A percentile compares a stretch with the other conserved stretches of the same genome.
These are phyloP conservation scores for Xylariales sp. DNA, from an alignment of 2,329 filamentous ascomycete genomes.

Conservation along the genomic window DNA sequence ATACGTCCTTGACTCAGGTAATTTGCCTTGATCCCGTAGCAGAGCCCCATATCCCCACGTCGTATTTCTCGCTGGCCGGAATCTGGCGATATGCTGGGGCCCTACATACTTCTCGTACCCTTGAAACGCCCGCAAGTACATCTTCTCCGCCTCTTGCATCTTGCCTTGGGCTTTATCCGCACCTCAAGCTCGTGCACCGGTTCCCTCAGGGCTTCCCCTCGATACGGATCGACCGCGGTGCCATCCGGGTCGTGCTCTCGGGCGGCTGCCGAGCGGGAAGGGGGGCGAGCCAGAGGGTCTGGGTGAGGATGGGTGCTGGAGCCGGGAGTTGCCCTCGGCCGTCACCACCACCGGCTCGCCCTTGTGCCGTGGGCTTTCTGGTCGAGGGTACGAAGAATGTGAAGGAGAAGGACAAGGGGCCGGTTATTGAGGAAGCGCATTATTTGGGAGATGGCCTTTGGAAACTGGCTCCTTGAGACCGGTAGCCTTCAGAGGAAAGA, in stretches of 20 bases:
- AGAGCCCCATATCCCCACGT: no score
- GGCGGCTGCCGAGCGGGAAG: constrained; percentile 65
- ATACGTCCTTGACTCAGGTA: no score
- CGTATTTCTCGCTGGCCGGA: no score
- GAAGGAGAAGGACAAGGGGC: constrained; percentile 89
- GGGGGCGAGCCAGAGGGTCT: constrained; percentile 38
- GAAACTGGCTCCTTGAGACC: constrained; percentile 63
- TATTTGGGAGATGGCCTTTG: constrained; percentile 92
- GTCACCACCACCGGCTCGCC: constrained; percentile 91
- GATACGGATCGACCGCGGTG: constrained; percentile 88
- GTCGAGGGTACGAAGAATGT: constrained; percentile 86
- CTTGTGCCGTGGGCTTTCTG: constrained; percentile 80
- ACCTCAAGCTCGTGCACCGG: constrained; percentile 82
- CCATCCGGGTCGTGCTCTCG: constrained; percentile 91
- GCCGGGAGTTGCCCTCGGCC: constrained; percentile 74
- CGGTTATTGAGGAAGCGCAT: constrained; percentile 90
- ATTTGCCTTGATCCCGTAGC: no score
- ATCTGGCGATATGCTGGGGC: no score
- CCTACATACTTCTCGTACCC: no score
- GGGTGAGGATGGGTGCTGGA: constrained; percentile 52
- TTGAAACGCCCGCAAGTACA: no score
- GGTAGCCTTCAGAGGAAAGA: no score
- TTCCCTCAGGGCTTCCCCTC: constrained; percentile 81
- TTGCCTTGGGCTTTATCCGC: no score
- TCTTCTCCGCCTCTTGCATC: no score